These are phyloP conservation scores for Halenospora varia DNA, from an alignment of 495 filamentous ascomycete species.

Conservation along the genomic window DNA sequence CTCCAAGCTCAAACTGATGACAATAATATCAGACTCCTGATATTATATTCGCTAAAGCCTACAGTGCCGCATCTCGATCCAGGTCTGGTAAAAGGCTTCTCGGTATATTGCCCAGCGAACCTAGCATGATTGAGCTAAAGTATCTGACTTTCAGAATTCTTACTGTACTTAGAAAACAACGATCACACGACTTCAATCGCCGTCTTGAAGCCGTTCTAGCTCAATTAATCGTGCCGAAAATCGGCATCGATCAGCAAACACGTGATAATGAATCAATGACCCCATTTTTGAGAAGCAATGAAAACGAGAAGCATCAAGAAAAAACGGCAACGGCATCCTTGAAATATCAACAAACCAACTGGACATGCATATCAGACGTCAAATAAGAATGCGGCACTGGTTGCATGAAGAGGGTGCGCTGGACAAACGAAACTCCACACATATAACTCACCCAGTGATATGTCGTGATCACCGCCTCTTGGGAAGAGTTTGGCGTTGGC, in stretches of 20 bases:
- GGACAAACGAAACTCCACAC: neutral
- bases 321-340: neutral
- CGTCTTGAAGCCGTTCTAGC: neutral
- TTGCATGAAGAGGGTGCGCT: neutral
- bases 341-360: neutral
- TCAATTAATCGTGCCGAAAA: neutral
- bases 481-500: neutral
- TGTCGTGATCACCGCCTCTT: neutral
- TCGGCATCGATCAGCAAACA: neutral
- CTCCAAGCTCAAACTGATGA: too few species aligned
- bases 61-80: too few species aligned
- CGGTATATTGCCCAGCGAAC: too few species aligned
- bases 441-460: neutral
- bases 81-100: too few species aligned
- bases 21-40: too few species aligned
- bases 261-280: neutral
- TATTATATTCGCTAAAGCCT: too few species aligned
- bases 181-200: neutral
- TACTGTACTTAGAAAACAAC: neutral
- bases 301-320: neutral
- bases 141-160: neutral
- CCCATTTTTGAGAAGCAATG: neutral
- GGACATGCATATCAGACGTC: conserved; percentile 2
- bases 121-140: too few species aligned
- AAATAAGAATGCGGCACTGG: neutral